Conservation (phyloP, 1,139 yeast genomes). For the Maudiozyma humilis region DNA sequence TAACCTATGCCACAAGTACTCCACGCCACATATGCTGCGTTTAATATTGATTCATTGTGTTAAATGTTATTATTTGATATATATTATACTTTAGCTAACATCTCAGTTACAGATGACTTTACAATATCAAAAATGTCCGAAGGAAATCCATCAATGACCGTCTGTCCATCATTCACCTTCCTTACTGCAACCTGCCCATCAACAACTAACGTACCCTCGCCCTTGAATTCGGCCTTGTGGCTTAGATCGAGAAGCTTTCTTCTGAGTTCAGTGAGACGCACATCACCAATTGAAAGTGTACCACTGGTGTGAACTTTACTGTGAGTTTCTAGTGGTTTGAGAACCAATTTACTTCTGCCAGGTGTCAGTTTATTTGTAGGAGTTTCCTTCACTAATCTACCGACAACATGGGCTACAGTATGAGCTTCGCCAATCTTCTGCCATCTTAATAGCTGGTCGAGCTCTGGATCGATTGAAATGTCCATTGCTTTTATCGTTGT, state of each 20-base stretch:
- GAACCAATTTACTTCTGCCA: conserved; percentile 18
- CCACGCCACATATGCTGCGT: no score
- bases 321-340: conserved; percentile 24
- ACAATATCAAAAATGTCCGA: conserved; percentile 74
- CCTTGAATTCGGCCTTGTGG: conserved; percentile 76
- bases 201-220: conserved; percentile 87
- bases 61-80: no score
- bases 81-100: conserved; percentile 53
- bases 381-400: conserved; percentile 49
- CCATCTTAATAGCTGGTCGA: conserved; percentile 67
- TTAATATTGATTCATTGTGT: no score
- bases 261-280: conserved; percentile 73
- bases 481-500: conserved; percentile 61
- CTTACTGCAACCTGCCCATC: conserved; percentile 69
- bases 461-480: conserved; percentile 58
- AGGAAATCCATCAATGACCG: conserved; percentile 75
- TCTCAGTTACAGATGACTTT: conserved; percentile 62
- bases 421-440: conserved; percentile 75
- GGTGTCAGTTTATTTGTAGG: conserved; percentile 13
- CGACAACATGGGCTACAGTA: conserved; percentile 74
- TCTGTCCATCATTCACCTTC: conserved; percentile 73
- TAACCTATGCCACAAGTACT: no score
- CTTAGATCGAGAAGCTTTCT: conserved; percentile 50
- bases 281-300: conserved; percentile 75
- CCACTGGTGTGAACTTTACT: conserved; percentile 23